Evolutionary conservation across 306 rosid species (phyloP), one percentile per base, ranked within the genome.

Genomic region (Cicer pinnatifidum): DNA sequence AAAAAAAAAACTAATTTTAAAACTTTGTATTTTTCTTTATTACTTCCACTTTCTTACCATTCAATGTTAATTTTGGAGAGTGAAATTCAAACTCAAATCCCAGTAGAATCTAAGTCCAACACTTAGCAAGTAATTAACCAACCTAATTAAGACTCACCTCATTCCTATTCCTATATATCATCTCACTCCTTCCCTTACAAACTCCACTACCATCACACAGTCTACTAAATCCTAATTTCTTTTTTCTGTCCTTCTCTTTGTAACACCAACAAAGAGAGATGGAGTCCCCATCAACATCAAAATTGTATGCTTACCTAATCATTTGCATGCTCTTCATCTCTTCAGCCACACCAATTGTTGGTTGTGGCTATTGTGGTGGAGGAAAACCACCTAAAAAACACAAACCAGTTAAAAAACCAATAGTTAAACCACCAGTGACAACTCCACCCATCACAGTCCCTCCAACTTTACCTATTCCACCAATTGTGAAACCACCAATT

Each of bases 251-350:
- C 35, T 53, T 20, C 47, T 67, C 40, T 62, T 48, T 19, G 44
- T 10, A 15, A 17, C 57, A n/a, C 1, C 35, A 57, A 57, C 35
- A 3, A 37, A 65, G 54, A 48, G 54, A 6, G 37, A 92, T 92
- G 97, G 99, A 86, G 71, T 83, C 86, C 77, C 82, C 85, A 76
- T 61, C 51, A 46, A 11, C 51, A 4, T 75, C 91, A 1, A 90
- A 90, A 74, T 11, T 60, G 54, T 52, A 86, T 76, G 93, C 92
- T 53, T 70, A 83, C 69, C 75, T 92, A 78, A 75, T 95, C 82
- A 74, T 95, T 65, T 92, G 78, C 89, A 90, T 92, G 87, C 89
- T 95, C 61, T 78, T 90, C 82, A 9, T 90, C 19, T 91, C 99
- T 77, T 81, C 93, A 0, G 80, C 82, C 59, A 47, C 96, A 11